Base-by-base conservation (phyloP, 495 filamentous ascomycete genomes). In the Tuber borchii region DNA sequence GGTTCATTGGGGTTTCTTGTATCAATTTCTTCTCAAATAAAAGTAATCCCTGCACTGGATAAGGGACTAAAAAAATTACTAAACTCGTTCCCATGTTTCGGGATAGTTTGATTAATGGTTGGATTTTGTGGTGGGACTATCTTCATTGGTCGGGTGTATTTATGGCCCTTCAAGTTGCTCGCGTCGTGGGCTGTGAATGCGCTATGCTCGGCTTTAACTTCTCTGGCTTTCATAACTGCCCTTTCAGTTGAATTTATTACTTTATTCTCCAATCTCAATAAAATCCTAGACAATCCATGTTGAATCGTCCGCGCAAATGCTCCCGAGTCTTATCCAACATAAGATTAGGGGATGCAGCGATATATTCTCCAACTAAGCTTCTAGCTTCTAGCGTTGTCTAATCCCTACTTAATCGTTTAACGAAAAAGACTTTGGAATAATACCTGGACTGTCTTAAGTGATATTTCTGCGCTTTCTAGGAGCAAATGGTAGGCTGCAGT, bases 1-100 rank as follows among this genome's bases (percentile, higher is more conserved):
- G 73, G 75, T 56, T 70, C 51, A 65, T 40, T 42, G 42, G 40
- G 73, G 73, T 74, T 51, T 71, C 65, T 31, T 65, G 26, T 65
- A 65, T 65, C 26, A 34, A 65, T 65, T 65, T 65, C 26, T 65
- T 65, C 26, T 34, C 12, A 65, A 34, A 65, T 65, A 65, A 65
- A 65, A 65, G 56, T 8, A 65, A 31, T 34, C 56, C 56, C 56
- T 34, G 56, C 14, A 4, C 56, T 34, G 14, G 56, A 31, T 34
- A 65, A 65, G 56, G 56, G 56, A 7, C 14, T 65, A 65, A 34
- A 34, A 65, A 65, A 31, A 17, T 65, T 34, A 65, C 56, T 2
- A 34, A 65, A 16, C 4, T 17, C 6, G 12, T 31, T 19, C 12
- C 56, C 31, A 14, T 8, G 26, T 65, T 34, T 65, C 5, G 26